Evolutionary conservation across 306 rosid species (phyloP).

Genomic region (Dryas alaskensis): DNA sequence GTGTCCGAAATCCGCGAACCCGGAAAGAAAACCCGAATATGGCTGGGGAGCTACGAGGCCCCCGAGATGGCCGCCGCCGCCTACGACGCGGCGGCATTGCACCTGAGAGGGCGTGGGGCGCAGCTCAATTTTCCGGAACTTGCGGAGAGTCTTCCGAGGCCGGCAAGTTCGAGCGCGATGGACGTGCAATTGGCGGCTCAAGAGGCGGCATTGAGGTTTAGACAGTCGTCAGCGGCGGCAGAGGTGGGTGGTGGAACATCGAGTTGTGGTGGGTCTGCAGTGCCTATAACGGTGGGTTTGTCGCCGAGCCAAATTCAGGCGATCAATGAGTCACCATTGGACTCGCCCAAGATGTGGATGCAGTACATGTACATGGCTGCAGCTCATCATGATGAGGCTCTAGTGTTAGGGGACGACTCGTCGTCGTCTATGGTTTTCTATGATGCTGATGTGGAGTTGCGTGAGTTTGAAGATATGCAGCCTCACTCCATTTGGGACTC

Average conservation of each 20-base stretch:
- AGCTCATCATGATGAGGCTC: conserved; percentile 26
- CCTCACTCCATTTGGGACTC: conserved; percentile 54
- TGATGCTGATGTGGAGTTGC: conserved; percentile 12
- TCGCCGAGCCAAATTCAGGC: conserved; percentile 80
- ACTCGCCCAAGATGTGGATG: conserved; percentile 92
- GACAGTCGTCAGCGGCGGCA: background rate
- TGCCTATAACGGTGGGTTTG: conserved; percentile 51
- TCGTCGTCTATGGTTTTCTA: conserved; percentile 16
- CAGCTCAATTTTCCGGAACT: conserved; percentile 72
- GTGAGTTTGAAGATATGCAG: conserved; percentile 11
- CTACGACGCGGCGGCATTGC: conserved; percentile 80
- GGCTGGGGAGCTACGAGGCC: conserved; percentile 79
- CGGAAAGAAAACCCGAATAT: conserved; percentile 71
- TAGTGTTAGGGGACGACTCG: conserved; percentile 23
- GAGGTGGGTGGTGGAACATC: background rate
- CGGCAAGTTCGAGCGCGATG: conserved; percentile 44
- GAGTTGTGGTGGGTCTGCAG: background rate
- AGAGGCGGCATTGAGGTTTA: conserved; percentile 57
- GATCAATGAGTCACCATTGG: conserved; percentile 79
- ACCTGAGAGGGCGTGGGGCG: conserved; percentile 50
- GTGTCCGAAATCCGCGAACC: conserved; percentile 91
- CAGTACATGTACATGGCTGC: conserved; percentile 40
- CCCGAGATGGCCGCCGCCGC: conserved; percentile 93
- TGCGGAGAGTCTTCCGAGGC: conserved; percentile 44
- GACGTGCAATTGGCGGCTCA: conserved; percentile 76